Conservation (phyloP, 2,329 filamentous ascomycete genomes). For the Phialophora tarda region DNA sequence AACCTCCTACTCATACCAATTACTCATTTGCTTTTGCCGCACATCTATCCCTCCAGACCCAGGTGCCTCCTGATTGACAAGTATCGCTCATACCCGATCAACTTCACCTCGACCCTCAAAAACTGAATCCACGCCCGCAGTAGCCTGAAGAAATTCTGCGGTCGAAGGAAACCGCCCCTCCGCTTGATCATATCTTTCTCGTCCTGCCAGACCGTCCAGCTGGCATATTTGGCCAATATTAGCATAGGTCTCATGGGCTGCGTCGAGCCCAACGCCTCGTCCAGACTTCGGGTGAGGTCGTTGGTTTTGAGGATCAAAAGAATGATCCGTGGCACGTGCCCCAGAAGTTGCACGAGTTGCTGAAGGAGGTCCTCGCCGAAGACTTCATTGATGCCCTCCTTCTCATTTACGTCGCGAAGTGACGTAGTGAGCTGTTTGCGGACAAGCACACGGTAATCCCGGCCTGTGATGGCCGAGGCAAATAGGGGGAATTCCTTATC, state of each 20-base stretch:
- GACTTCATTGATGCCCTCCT: slow-evolving; percentile 81
- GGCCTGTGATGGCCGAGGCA: slow-evolving; percentile 91
- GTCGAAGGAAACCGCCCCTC: slow-evolving; percentile 58
- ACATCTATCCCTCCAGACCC: slow-evolving; percentile 46
- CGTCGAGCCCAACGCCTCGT: slow-evolving; percentile 72
- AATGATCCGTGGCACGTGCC: slow-evolving; percentile 88
- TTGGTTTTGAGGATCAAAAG: slow-evolving; percentile 97
- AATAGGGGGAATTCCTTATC: slow-evolving; percentile 94
- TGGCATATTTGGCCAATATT: slow-evolving; percentile 68
- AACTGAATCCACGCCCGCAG: slow-evolving; percentile 60
- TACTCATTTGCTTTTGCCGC: background rate
- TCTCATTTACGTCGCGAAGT: slow-evolving; percentile 74
- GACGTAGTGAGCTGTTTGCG: slow-evolving; percentile 56
- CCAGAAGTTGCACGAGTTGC: slow-evolving; percentile 84
- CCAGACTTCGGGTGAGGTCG: slow-evolving; percentile 88
- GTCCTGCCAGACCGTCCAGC: slow-evolving; percentile 66
- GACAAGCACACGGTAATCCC: slow-evolving; percentile 80
- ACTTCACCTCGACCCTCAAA: slow-evolving; percentile 62
- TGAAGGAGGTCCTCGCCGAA: slow-evolving; percentile 87
- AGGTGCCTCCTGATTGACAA: slow-evolving; percentile 58
- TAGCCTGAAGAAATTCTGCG: slow-evolving; percentile 58
- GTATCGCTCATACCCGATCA: slow-evolving; percentile 64
- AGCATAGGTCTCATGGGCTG: slow-evolving; percentile 67
- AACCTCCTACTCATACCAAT: background rate
- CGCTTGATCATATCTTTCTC: slow-evolving; percentile 58